A percentile compares a stretch with the other conserved stretches of the same genome.
phyloP scores from a whole-genome alignment of 164 flowering plant genomes.

The Hamamelis virginiana region DNA sequence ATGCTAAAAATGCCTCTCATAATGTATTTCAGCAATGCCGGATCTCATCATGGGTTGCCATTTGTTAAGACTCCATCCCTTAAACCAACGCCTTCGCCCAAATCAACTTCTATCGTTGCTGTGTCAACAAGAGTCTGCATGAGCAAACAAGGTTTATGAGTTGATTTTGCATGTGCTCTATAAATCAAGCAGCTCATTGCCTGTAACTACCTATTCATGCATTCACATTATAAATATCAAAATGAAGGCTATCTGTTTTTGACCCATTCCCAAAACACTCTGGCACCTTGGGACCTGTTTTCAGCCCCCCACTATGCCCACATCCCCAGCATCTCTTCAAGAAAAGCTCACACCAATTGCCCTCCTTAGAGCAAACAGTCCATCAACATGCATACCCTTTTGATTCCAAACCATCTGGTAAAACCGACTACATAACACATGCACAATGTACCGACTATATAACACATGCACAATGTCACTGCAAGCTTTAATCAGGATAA shows the following conservation, averaged over 20 bases:
- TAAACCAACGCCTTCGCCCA: slow-evolving; percentile 24
- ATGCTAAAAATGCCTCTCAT: too few species aligned
- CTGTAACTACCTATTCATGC: too few species aligned
- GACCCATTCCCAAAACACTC: too few species aligned
- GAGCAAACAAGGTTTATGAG: not conserved
- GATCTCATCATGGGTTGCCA: slow-evolving; percentile 23
- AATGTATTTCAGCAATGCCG: not conserved
- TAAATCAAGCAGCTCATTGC: not conserved
- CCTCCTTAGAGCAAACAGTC: too few species aligned
- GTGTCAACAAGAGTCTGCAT: slow-evolving; percentile 59
- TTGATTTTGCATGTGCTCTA: not conserved
- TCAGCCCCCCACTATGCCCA: too few species aligned
- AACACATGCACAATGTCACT: not conserved
- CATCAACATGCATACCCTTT: not conserved
- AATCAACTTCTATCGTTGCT: slow-evolving; percentile 39
- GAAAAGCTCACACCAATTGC: too few species aligned
- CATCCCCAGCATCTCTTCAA: too few species aligned
- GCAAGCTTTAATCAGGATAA: not conserved
- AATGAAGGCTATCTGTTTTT: too few species aligned
- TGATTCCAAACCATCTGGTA: not conserved
- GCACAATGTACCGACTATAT: not conserved
- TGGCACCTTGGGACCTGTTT: too few species aligned
- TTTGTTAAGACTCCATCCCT: slow-evolving; percentile 24
- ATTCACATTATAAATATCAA: too few species aligned
- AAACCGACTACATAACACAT: not conserved